phyloP scores from a whole-genome alignment of 257 asterid species.

The Fraxinus excelsior region DNA sequence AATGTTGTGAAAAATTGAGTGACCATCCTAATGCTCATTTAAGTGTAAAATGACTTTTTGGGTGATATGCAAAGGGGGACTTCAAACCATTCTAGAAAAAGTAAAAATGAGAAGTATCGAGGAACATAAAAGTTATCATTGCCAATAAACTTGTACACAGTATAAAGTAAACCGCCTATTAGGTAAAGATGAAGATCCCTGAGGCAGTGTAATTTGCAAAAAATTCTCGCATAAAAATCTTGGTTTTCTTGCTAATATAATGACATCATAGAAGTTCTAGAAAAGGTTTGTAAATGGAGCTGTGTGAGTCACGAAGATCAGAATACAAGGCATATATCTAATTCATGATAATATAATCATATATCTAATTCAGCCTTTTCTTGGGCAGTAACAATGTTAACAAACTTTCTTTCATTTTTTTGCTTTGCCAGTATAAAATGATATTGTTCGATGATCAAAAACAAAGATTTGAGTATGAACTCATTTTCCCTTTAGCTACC shows the following conservation, averaged over 20 bases:
- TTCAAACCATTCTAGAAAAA: not conserved
- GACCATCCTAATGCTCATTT: too few relatives aligned
- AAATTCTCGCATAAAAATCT: not conserved
- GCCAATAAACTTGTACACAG: not conserved
- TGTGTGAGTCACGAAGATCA: slow-evolving; percentile 46
- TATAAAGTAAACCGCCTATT: not conserved
- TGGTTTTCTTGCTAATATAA: not conserved
- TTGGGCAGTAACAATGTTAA: not conserved
- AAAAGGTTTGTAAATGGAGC: slow-evolving; percentile 56
- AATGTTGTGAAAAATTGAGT: too few relatives aligned
- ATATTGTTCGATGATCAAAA: too few relatives aligned
- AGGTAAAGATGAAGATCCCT: not conserved
- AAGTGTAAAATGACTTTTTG: too few relatives aligned
- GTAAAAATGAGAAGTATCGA: not conserved
- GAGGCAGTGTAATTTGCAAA: not conserved
- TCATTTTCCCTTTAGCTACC: too few relatives aligned
- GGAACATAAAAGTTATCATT: not conserved
- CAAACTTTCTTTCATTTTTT: not conserved
- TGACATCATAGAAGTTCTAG: slow-evolving; percentile 7
- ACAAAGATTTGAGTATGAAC: too few relatives aligned
- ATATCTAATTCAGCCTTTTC: not conserved
- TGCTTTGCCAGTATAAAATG: too few relatives aligned
- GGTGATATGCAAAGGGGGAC: not conserved
- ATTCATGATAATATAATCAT: not conserved
- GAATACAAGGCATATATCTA: slow-evolving; percentile 62